phyloP scores from a whole-genome alignment of 768 basidiomycete genomes.

The Tubosaeta sp. region DNA sequence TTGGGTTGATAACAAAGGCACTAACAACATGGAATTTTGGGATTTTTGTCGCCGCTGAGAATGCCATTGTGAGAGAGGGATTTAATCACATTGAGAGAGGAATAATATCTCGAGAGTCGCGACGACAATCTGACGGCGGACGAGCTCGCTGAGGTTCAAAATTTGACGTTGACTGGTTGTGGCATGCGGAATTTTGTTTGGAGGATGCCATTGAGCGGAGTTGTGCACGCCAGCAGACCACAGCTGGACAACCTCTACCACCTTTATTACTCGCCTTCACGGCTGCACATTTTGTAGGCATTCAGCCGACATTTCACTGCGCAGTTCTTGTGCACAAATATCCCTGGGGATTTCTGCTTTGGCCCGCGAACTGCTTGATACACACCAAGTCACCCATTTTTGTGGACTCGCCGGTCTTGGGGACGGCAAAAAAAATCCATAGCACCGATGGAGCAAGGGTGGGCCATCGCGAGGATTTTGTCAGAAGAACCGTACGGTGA shows the following conservation, averaged over 20 bases:
- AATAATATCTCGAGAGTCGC: not conserved
- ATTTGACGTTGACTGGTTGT: not conserved
- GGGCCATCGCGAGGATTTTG: slow-evolving; percentile 8
- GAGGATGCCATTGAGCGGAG: not conserved
- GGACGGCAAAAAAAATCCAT: slow-evolving; percentile 3
- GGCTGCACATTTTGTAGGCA: not conserved
- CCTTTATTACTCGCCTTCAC: not conserved
- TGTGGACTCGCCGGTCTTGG: slow-evolving; percentile 1
- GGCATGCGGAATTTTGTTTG: not conserved
- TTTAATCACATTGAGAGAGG: not conserved
- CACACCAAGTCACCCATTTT: not conserved
- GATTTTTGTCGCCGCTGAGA: not conserved
- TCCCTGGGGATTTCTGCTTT: not conserved
- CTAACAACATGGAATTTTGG: no score
- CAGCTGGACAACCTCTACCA: not conserved
- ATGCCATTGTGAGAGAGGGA: not conserved
- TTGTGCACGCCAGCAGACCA: not conserved
- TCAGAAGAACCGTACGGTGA: slow-evolving; percentile 20
- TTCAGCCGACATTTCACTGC: not conserved
- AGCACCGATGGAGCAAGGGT: not conserved
- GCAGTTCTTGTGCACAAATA: slow-evolving; percentile 7
- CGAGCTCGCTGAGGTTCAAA: not conserved
- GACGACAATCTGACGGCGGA: no score
- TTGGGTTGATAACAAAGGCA: no score
- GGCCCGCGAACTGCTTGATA: slow-evolving; percentile 9